Evolutionary conservation across 2,329 filamentous ascomycete genomes (phyloP), one percentile per base, ranked within the genome.

Genomic region (Fusarium lyarnte): DNA sequence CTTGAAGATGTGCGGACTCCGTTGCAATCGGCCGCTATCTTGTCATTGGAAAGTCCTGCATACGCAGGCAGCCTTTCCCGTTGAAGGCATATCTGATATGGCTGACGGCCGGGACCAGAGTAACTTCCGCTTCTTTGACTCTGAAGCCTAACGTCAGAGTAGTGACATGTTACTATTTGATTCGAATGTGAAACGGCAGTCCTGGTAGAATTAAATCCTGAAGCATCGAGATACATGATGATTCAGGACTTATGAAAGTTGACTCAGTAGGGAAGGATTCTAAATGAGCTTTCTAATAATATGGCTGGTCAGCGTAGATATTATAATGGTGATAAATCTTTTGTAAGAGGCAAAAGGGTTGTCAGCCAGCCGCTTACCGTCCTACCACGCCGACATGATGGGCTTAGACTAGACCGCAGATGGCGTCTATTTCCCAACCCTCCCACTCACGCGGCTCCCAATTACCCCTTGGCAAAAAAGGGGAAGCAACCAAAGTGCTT

Each of bases 321-420:
- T 19, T 42, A n/a, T 41, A 57, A 16, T 42, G 58, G 33, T 63
- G 57, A 45, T 69, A 19, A 21, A 42, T 19, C 10, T 4, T 36
- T 8, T 46, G 12, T 25, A 14, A 58, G 43, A 45, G 42, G 65
- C 9, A 49, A 38, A 27, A 33, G 43, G 43, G 45, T 16, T 42
- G 46, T 58, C 68, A 68, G 63, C 57, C 49, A 43, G 45, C 42
- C n/a, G 31, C 57, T 58, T n/a, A 45, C 54, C 58, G 69, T 73
- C 54, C 58, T 72, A 69, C 69, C 58, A 47, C n/a, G 29, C 23
- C 49, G 42, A 27, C 54, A 66, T 52, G 53, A 42, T 39, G 64
- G 69, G 69, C 69, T 72, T 61, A 55, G 51, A 38, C 45, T 51
- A 63, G 19, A 41, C 16, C 35, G 23, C 41, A 29, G 49, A 47